A percentile compares a stretch with the other conserved stretches of the same genome.
These are phyloP conservation scores for Penicillium sp. DNA, from an alignment of 2,329 filamentous ascomycete genomes.

Conservation along the genomic window DNA sequence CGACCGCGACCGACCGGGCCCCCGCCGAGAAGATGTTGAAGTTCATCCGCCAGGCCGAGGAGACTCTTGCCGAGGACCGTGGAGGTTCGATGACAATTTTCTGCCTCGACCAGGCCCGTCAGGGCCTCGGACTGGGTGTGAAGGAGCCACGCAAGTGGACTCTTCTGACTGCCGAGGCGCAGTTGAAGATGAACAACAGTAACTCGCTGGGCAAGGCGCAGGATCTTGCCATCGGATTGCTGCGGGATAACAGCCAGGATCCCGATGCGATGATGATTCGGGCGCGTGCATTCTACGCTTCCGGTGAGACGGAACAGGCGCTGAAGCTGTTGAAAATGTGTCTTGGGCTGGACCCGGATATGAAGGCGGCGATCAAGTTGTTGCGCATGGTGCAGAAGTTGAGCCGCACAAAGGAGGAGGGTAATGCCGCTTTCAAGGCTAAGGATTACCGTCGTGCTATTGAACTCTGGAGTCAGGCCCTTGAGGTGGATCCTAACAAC, in stretches of 20 bases:
- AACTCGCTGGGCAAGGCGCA: conserved; percentile 90
- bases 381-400: conserved; percentile 88
- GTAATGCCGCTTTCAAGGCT: conserved; percentile 86
- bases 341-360: conserved; percentile 86
- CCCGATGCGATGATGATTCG: conserved; percentile 90
- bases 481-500: conserved; percentile 84
- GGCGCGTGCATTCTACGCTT: conserved; percentile 81
- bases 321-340: conserved; percentile 90
- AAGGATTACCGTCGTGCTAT: conserved; percentile 78
- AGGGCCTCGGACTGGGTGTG: conserved; percentile 72
- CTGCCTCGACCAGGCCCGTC: conserved; percentile 86
- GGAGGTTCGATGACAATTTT: conserved; percentile 89
- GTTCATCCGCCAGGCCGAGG: conserved; percentile 76
- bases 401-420: conserved; percentile 89
- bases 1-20: conserved; percentile 80
- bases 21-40: conserved; percentile 81
- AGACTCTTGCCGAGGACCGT: conserved; percentile 71
- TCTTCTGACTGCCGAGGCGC: conserved; percentile 86
- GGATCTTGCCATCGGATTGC: conserved; percentile 83
- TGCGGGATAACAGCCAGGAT: conserved; percentile 85
- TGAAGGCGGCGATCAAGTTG: conserved; percentile 83
- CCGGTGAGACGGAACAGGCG: conserved; percentile 94
- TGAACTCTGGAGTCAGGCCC: conserved; percentile 77
- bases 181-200: conserved; percentile 85
- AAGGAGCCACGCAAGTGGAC: conserved; percentile 89